A percentile compares a stretch with the other conserved stretches of the same genome.
Conservation (phyloP, 192 early-diverging fungal genomes). For the Coemansia umbellata region DNA sequence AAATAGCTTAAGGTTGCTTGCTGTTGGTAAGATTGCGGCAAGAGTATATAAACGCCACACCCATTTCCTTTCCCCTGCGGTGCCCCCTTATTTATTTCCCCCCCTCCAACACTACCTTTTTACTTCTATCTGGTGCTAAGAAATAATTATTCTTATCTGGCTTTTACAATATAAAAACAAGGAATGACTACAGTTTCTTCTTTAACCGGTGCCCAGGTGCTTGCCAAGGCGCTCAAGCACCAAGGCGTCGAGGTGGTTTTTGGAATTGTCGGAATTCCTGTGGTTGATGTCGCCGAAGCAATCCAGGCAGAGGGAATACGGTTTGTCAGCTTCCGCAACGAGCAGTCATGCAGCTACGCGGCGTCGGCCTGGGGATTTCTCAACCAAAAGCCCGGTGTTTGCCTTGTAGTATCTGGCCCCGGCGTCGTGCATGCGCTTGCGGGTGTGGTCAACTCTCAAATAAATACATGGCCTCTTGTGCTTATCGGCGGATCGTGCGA, state of each 20-base stretch:
- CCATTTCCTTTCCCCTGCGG: no score
- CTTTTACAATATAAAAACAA: neutral
- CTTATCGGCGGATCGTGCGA: constrained; percentile 62
- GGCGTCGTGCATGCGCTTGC: constrained; percentile 71
- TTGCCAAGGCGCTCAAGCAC: constrained; percentile 56
- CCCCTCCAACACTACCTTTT: no score
- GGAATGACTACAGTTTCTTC: neutral
- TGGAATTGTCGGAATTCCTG: constrained; percentile 76
- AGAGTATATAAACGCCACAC: no score
- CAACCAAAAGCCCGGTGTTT: constrained; percentile 61
- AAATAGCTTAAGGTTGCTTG: no score
- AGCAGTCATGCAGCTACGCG: constrained; percentile 71
- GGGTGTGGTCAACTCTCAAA: constrained; percentile 64
- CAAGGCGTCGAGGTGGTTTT: constrained; percentile 64
- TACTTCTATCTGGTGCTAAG: no score
- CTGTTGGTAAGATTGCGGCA: no score
- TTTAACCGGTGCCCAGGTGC: constrained; percentile 55
- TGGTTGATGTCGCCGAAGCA: constrained; percentile 73
- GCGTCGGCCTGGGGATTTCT: constrained; percentile 63
- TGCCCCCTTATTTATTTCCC: no score
- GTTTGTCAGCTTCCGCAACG: constrained; percentile 72
- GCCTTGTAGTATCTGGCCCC: constrained; percentile 66
- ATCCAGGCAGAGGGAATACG: constrained; percentile 61
- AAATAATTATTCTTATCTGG: neutral
- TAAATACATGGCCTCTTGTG: constrained; percentile 68